Base-by-base conservation (phyloP, 371 early-diverging fungal genomes). In the Zopfochytrium polystomum region DNA sequence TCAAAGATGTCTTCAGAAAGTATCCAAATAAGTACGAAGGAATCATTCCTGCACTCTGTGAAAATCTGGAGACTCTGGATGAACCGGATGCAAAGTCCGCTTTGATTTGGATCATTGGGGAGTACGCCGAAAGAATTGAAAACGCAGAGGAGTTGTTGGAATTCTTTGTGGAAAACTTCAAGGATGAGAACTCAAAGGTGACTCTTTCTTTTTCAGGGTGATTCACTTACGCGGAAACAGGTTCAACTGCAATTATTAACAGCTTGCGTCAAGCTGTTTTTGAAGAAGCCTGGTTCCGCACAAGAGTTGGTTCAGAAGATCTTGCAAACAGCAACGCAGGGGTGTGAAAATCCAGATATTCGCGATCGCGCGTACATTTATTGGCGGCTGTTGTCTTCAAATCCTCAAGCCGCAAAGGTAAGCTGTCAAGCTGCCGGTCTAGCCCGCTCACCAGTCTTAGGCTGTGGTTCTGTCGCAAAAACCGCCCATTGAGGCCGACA, bases 341-440 rank as follows among this genome's bases (percentile, higher is more conserved):
- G 87, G 32, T 84, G 85, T 13, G 97, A 94, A 59, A 95, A 96
- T 74, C 96, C 99, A 3, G 97, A 97, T 73, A 83, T 97, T 51
- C 86, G 99, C 51, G 99, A 98, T 70, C 86, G 99, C 42, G 98
- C 94, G 7, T 96, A 90, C 66, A 90, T 98, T 55, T 98, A 98
- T 74, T 96, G 98, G 96, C 81, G 98, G 34, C 75, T 98, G 54
- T 74, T 98, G 20, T 93, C 94, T 3, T 89, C 92, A 2, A 91
- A 92, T 67, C 96, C 96, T 2, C 67, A 78, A 48, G 72, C 74
- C 3, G 81, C 80, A 2, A 77, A 80, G 66, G 74, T 78, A 38
- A 11, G 62, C 9, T n/a, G 22, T 35, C 97, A 98, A 81, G 90
- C 93, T 48, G 94, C 9, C 50, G 30, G 20, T 29, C 1, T 2